These are phyloP conservation scores for Globisporangium apiculatum DNA, from an alignment of 352 stramenopile genomes.

Conservation along the genomic window DNA sequence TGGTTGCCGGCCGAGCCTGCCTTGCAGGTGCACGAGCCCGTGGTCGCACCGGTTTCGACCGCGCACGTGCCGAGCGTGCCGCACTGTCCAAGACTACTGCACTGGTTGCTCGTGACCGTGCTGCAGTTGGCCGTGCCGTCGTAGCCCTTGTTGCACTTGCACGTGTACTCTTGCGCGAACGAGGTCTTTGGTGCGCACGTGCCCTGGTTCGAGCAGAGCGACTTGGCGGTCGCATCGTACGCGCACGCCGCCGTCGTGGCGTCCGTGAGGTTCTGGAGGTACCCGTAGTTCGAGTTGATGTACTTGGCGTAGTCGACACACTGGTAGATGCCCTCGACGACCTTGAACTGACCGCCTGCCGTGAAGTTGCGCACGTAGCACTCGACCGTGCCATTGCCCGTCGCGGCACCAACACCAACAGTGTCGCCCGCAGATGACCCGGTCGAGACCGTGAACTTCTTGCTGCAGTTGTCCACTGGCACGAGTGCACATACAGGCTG, in stretches of 20 bases:
- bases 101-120: slow-evolving; percentile 48
- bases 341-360: slow-evolving; percentile 20
- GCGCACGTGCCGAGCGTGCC: slow-evolving; percentile 45
- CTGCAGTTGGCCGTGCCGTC: slow-evolving; percentile 47
- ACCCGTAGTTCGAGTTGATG: slow-evolving; percentile 38
- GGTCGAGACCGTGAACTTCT: slow-evolving; percentile 35
- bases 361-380: slow-evolving; percentile 70
- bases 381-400: slow-evolving; percentile 37
- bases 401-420: slow-evolving; percentile 15
- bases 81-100: slow-evolving; percentile 67
- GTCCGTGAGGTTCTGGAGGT: slow-evolving; percentile 59
- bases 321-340: slow-evolving; percentile 72
- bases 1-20: slow-evolving; percentile 51
- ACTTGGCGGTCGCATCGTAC: slow-evolving; percentile 31
- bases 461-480: slow-evolving; percentile 52
- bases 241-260: slow-evolving; percentile 44
- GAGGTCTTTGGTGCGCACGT: slow-evolving; percentile 51
- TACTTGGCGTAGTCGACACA: slow-evolving; percentile 67
- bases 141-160: slow-evolving; percentile 73
- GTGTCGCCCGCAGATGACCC: slow-evolving; percentile 11
- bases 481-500: slow-evolving; percentile 68
- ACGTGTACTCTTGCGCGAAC: slow-evolving; percentile 64
- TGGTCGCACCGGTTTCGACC: slow-evolving; percentile 19
- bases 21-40: slow-evolving; percentile 39
- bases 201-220: slow-evolving; percentile 63